Evolutionary conservation across 1,284 basidiomycete genomes (phyloP).

Genomic region (Sporisorium graminicola): DNA sequence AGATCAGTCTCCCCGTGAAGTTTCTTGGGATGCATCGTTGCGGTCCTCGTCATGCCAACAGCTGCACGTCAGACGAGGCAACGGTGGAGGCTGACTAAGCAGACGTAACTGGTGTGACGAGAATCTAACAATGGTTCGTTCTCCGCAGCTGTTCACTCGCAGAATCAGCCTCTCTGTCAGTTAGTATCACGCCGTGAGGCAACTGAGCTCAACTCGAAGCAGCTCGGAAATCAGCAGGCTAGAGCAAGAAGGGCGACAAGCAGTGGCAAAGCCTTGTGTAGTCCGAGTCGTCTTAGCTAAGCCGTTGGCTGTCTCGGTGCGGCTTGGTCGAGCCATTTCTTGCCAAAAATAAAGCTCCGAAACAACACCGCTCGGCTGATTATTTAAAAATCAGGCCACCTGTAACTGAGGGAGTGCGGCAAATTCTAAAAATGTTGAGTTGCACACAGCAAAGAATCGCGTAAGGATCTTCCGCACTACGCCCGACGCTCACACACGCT

Average conservation of each 20-base stretch:
- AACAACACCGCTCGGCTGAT: neutral
- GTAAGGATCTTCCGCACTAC: no score
- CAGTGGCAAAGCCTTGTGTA: neutral
- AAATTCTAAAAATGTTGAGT: neutral
- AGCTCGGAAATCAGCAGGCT: no score
- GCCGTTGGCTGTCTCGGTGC: neutral
- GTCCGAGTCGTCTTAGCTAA: neutral
- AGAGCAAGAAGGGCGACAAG: neutral
- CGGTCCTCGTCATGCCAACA: slow-evolving; percentile 4
- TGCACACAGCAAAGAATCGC: neutral
- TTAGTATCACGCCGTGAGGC: no score
- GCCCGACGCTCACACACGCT: neutral
- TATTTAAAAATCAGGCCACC: slow-evolving; percentile 1
- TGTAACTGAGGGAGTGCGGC: neutral
- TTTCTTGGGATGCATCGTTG: neutral
- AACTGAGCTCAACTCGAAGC: no score
- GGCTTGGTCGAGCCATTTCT: neutral
- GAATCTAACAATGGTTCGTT: neutral
- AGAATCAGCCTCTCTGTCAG: no score
- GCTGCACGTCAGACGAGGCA: neutral
- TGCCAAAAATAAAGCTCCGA: slow-evolving; percentile 4
- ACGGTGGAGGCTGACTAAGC: slow-evolving; percentile 16
- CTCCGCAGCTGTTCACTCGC: neutral
- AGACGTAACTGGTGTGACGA: neutral
- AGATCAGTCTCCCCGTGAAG: neutral